Base-by-base conservation (phyloP, 192 early-diverging fungal species). In the Coemansia sp. region DNA sequence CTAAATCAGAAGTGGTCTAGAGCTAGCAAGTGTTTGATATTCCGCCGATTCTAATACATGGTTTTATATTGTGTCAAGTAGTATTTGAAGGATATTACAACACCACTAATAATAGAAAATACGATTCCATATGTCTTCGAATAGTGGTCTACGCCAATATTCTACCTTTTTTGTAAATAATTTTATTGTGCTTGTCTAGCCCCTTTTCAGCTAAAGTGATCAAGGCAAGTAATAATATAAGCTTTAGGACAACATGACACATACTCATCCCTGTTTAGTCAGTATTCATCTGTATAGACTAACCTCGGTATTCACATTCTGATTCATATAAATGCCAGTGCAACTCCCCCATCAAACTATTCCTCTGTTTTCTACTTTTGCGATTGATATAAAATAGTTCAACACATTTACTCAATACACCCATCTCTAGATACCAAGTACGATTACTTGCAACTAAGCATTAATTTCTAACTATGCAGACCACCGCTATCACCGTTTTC, bases 381-480 rank as follows among this genome's bases (percentile, higher is more conserved):
- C 21, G 2, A 11, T 54, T 26, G 26, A 26, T 18, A 54, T 54
- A 54, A 54, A 54, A 10, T 54, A 54, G 23, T 26, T 54, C 52
- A 26, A 21, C 52, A 54, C 44, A 32, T 32, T 45, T 45, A 15
- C 44, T 45, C 44, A 45, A 45, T 13, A 54, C 6, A 23, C 5
- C 52, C 12, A 9, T 11, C 13, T 41, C n/a, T 41, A 59, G 57
- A 42, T n/a, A 59, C 57, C 38, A 59, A 6, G 32, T 19, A 26
- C 9, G 38, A 59, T 38, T 38, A 23, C 9, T 54, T 54, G 52
- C 52, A 23, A 42, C 13, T 13, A 56, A 61, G 41, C 59, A 53
- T 48, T 44, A 56, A 62, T 42, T 56, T 37, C 37, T 40, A 50
- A 73, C 60, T 44, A 82, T 82, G 79, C 74, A 82, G 74, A 76